Evolutionary conservation across 2,329 filamentous ascomycete species (phyloP).

Genomic region (Domatiomyces catenatus): DNA sequence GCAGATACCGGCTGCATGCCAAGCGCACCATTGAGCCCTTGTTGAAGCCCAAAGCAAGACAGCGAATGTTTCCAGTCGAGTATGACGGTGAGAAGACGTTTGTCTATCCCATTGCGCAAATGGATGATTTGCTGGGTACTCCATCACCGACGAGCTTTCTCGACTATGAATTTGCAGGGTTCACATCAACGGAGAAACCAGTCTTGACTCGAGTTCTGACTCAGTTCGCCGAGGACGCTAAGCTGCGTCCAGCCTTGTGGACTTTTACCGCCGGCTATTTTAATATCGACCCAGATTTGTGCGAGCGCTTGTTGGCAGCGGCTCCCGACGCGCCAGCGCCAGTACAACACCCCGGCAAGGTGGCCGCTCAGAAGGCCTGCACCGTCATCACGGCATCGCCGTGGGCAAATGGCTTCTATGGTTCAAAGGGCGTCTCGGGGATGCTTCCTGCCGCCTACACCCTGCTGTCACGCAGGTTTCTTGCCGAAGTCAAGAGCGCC

Average conservation of each 20-base stretch:
- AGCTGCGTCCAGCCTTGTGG: conserved; percentile 61
- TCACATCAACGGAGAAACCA: conserved; percentile 78
- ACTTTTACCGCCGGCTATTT: conserved; percentile 98
- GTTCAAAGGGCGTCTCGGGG: conserved; percentile 71
- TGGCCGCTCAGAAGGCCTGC: conserved; percentile 36
- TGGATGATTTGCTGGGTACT: conserved; percentile 58
- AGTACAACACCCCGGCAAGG: conserved; percentile 4
- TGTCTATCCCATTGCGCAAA: conserved; percentile 74
- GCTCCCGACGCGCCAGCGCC: conserved; percentile 20
- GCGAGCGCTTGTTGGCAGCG: conserved; percentile 57
- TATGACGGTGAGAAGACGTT: conserved; percentile 43
- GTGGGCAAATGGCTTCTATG: conserved; percentile 89
- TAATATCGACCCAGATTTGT: conserved; percentile 79
- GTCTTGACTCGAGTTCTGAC: conserved; percentile 61
- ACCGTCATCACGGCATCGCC: conserved; percentile 86
- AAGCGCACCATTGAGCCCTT: conserved; percentile 52
- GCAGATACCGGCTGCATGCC: conserved; percentile 49
- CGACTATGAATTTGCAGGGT: conserved; percentile 21
- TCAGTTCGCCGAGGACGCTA: conserved; percentile 43
- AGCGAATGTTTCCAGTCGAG: conserved; percentile 16
- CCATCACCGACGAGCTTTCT: conserved; percentile 11
- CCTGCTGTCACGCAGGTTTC: conserved; percentile 66
- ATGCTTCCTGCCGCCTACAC: conserved; percentile 88
- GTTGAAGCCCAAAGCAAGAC: conserved; percentile 33
- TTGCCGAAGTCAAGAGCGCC: conserved; percentile 44